Percentiles rank a stretch among this genome's conserved stretches.
Conservation (phyloP, 1,139 yeast species). For the Hyphopichia pseudoburtonii region DNA sequence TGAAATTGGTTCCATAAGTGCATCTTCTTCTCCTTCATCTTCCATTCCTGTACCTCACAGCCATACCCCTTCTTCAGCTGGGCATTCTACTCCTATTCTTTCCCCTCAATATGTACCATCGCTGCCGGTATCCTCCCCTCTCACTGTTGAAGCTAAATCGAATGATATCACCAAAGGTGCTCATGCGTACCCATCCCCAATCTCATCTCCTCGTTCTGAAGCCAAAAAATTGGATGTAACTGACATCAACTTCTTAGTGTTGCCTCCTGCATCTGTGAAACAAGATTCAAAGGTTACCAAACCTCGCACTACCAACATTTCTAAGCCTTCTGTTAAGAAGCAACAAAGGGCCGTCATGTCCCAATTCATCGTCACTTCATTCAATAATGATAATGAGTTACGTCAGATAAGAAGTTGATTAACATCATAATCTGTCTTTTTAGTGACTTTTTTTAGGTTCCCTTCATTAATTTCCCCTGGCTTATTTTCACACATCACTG, state of each 20-base stretch:
- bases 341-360: neutral
- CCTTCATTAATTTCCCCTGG: no score
- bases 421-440: no score
- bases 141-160: slow-evolving; percentile 3
- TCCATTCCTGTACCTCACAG: slow-evolving; percentile 4
- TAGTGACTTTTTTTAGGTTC: no score
- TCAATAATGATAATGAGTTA: slow-evolving; percentile 24
- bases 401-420: slow-evolving; percentile 22
- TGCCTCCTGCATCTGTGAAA: slow-evolving; percentile 3
- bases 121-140: slow-evolving; percentile 8
- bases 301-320: slow-evolving; percentile 2
- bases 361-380: slow-evolving; percentile 25
- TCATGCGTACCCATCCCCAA: slow-evolving; percentile 21
- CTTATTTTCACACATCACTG: no score
- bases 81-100: no score
- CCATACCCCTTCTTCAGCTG: no score
- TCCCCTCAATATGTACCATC: no score
- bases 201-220: slow-evolving; percentile 4
- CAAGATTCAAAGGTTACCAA: slow-evolving; percentile 3
- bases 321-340: neutral
- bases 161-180: slow-evolving; percentile 5
- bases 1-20: no score
- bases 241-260: slow-evolving; percentile 5
- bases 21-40: neutral
- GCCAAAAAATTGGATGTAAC: neutral